Base-by-base conservation (phyloP, 257 asterid species). In the Linderniella brevidens region DNA sequence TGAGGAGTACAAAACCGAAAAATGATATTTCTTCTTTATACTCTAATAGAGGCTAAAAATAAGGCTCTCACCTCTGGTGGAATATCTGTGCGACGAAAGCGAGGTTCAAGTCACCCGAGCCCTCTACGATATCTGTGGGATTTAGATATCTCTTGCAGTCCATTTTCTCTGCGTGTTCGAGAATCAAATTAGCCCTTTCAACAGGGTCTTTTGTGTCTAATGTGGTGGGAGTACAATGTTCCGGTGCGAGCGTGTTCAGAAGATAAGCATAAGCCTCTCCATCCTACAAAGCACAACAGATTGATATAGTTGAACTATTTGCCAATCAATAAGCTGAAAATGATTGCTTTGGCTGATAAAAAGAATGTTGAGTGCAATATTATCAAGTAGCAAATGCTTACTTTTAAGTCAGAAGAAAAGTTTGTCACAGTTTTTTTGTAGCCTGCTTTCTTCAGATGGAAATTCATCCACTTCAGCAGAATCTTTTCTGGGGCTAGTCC, bases 401-500 rank as follows among this genome's bases (percentile, higher is more conserved):
- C 97, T 92, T 88, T 88, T 70, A 88, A 19, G 59, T 88, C 97
- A 16, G 97, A 80, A 48, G 95, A 69, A 74, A 88, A 88, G 69
- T 88, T 88, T 50, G 93, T 13, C 43, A 88, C 95, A 39, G 74
- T 67, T 61, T 80, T 88, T 51, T 80, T 56, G 73, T 83, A 88
- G 56, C 97, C 97, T 4, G 76, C 95, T 78, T 78, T 83, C 64
- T 78, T 80, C 18, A 87, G 95, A 74, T 83, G 97, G 70, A 87
- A 87, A 70, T 87, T 87, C 97, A 80, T 87, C 97, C 97, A 88
- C 59, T 76, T 88, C 56, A 83, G 67, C 41, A 88, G 80, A 52
- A 88, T 61, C 60, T 88, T 88, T 69, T 88, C 97, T n/a, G 97
- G 95, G 45, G 95, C 93, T 65, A 88, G 86, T 48, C 92, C 95